Evolutionary conservation across 805 yeast genomes (phyloP), one percentile per base, ranked within the genome.

Genomic region (Cyberlindnera mrakii): DNA sequence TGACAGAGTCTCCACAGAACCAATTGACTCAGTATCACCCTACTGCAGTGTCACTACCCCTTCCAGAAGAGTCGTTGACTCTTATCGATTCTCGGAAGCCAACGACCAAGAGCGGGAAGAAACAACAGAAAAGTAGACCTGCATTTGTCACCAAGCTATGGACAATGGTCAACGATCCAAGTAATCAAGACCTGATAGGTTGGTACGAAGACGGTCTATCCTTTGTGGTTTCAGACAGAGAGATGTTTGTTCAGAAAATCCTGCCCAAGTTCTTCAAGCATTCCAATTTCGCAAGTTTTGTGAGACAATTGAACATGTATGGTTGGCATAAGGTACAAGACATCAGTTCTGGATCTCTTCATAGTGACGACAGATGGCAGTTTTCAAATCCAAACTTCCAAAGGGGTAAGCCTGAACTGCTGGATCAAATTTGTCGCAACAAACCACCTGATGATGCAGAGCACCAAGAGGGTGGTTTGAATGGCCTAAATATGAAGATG

Each of bases 291-390:
- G 95, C 98, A 17, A 82, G 93, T 29, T 93, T 93, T 72, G 98
- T 93, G 14, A 78, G 99, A 48, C 99, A 91, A 61, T 72, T 91
- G 56, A 91, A 91, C 65, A 91, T 93, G 99, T 93, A 93, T 61
- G 99, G 99, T 10, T 93, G 97, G 96, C 98, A 90, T 68, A 93
- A 93, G 65, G 93, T 93, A 4, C 99, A 93, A 64, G 98, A 93
- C 64, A 79, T 90, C 18, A 85, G 68, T 44, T 75, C 84, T 20
- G 97, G 95, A 3, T 75, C 90, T 5, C 65, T 80, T 46, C 72
- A 75, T 43, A 65, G 66, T 34, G 96, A 90, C 44, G 98, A 93
- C 56, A 75, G 80, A 43, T 83, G 90, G 85, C 95, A 89, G 63
- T 93, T 93, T 67, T 81, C 79, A 49, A 87, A 89, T 50, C 89